A percentile compares a stretch with the other conserved stretches of the same genome.
These are phyloP conservation scores for Thozetella sp. DNA, from an alignment of 495 filamentous ascomycete genomes.

Conservation along the genomic window DNA sequence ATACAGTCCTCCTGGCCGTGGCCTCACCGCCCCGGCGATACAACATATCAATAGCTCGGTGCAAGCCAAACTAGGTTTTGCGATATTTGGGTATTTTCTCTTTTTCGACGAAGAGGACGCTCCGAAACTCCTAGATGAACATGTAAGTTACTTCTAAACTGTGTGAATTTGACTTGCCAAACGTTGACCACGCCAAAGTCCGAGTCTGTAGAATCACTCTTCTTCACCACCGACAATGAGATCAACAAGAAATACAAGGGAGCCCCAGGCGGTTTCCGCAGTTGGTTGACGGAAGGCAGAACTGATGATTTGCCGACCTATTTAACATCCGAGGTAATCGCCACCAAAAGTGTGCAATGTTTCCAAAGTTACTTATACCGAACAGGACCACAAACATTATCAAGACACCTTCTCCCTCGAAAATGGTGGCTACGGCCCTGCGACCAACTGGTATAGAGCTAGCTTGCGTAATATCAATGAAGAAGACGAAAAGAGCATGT, in stretches of 20 bases:
- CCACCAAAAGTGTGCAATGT: background rate
- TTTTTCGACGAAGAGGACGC: background rate
- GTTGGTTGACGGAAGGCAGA: background rate
- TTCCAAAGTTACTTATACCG: background rate
- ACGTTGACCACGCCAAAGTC: background rate
- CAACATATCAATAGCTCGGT: background rate
- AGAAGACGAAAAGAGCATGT: background rate
- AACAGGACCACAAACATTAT: background rate
- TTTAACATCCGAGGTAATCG: background rate
- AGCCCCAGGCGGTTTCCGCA: background rate
- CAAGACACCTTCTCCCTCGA: background rate
- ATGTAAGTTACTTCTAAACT: background rate
- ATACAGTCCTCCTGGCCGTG: background rate
- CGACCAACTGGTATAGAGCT: background rate
- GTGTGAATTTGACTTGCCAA: background rate
- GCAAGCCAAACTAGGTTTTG: background rate
- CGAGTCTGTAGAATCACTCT: background rate
- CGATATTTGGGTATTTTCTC: background rate
- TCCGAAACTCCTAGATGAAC: background rate
- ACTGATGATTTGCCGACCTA: background rate
- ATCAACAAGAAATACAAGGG: background rate
- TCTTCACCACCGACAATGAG: background rate
- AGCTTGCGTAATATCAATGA: background rate
- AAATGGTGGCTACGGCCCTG: background rate
- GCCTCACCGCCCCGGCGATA: background rate